phyloP scores from a whole-genome alignment of 2,329 filamentous ascomycete species.

The Trichoderma lentiforme region DNA sequence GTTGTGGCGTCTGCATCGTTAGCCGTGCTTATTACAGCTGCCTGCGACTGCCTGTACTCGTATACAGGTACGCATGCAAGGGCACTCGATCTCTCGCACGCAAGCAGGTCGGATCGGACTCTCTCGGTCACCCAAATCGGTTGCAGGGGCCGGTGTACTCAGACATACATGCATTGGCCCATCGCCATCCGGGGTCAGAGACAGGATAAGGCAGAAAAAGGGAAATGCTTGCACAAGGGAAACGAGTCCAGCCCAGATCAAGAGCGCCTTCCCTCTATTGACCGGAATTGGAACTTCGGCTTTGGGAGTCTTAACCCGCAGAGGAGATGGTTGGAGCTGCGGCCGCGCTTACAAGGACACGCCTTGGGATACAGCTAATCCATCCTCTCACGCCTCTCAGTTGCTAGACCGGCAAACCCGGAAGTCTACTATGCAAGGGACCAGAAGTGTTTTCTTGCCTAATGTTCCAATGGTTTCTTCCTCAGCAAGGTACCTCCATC shows the following conservation, averaged over 20 bases:
- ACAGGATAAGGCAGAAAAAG: neutral
- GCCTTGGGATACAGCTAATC: neutral
- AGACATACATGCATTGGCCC: slow-evolving; percentile 3
- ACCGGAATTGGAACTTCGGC: neutral
- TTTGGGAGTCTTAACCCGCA: neutral
- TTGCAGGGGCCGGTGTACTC: neutral
- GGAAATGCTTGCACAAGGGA: neutral
- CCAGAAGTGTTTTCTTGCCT: neutral
- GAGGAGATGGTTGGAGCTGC: neutral
- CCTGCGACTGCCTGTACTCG: neutral
- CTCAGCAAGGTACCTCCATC: neutral
- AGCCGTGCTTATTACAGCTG: neutral
- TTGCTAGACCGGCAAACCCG: neutral
- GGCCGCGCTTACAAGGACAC: neutral
- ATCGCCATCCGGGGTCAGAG: neutral
- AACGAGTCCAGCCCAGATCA: neutral
- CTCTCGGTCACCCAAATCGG: neutral
- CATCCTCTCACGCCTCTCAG: neutral
- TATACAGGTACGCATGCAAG: neutral
- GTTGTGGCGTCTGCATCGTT: neutral
- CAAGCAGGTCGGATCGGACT: neutral
- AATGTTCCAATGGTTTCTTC: neutral
- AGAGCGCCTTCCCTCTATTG: neutral
- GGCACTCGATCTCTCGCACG: neutral
- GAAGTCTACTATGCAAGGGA: neutral